A percentile compares a stretch with the other conserved stretches of the same genome.
phyloP scores from a whole-genome alignment of 768 basidiomycete genomes.

The Podaxis pistillaris region DNA sequence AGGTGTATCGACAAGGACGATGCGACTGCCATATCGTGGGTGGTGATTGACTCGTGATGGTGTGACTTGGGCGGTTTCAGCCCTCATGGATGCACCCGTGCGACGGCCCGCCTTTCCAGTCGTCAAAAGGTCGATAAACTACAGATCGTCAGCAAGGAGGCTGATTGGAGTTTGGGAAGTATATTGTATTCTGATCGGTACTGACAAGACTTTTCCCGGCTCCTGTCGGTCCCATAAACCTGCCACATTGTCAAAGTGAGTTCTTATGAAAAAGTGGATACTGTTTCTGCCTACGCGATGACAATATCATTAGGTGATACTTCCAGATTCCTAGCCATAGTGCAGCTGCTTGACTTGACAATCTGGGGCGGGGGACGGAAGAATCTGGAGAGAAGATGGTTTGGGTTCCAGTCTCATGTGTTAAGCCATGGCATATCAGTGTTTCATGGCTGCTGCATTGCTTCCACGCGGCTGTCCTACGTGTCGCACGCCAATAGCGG shows the following conservation, averaged over 20 bases:
- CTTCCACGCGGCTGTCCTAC: background rate
- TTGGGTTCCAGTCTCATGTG: background rate
- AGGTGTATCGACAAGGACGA: constrained; percentile 9
- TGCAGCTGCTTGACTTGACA: background rate
- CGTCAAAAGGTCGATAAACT: constrained; percentile 6
- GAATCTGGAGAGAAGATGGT: background rate
- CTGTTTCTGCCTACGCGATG: background rate
- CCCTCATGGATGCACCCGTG: background rate
- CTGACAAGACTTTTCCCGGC: constrained; percentile 8
- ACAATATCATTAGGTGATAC: background rate
- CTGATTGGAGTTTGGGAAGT: background rate
- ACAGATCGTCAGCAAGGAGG: no score
- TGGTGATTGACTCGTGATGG: background rate
- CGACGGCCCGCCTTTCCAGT: background rate
- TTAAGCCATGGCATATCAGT: background rate
- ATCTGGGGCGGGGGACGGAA: background rate
- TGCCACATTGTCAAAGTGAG: background rate
- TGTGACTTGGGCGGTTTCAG: background rate
- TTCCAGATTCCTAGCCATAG: background rate
- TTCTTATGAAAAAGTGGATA: background rate
- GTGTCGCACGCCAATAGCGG: background rate
- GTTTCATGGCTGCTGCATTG: background rate
- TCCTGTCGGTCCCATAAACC: constrained; percentile 5
- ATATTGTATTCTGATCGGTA: background rate
- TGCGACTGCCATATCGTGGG: background rate